These are phyloP conservation scores for Pythium brachiatum DNA, from an alignment of 352 stramenopile genomes.

Conservation along the genomic window DNA sequence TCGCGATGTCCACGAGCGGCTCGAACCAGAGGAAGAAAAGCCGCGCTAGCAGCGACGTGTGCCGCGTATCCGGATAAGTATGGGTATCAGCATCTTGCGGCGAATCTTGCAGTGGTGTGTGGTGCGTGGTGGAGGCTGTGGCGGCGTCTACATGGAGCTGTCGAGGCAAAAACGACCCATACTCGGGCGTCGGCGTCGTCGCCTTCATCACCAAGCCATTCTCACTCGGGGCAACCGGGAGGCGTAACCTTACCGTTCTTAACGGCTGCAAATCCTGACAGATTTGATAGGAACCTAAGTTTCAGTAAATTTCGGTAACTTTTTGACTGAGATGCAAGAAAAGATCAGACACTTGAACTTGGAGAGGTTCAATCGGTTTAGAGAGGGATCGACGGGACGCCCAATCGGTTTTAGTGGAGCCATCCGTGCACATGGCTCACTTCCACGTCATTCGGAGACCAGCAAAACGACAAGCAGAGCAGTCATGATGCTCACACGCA, in stretches of 20 bases:
- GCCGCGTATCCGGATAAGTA: conserved; percentile 3
- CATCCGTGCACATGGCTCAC: conserved; percentile 5
- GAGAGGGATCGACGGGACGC: background rate
- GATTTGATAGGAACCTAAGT: background rate
- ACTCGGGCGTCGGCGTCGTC: background rate
- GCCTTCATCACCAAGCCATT: background rate
- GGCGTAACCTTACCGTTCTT: background rate
- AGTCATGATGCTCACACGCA: conserved; percentile 11
- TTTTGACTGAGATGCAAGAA: no score
- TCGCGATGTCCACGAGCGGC: conserved; percentile 16
- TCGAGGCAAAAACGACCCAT: conserved; percentile 7
- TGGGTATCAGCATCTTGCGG: background rate
- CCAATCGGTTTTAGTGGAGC: conserved; percentile 22
- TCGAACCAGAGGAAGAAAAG: conserved; percentile 29
- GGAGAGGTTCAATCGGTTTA: background rate
- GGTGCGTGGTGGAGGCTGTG: background rate
- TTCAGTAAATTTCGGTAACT: background rate
- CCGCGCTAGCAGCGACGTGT: conserved; percentile 4
- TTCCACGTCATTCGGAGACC: conserved; percentile 8
- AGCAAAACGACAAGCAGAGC: background rate
- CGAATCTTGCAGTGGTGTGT: background rate
- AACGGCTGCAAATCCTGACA: no score
- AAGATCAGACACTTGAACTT: background rate
- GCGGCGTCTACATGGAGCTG: background rate
- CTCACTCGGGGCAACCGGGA: background rate